phyloP scores from a whole-genome alignment of 2,329 filamentous ascomycete species.

The Coniella vitis region DNA sequence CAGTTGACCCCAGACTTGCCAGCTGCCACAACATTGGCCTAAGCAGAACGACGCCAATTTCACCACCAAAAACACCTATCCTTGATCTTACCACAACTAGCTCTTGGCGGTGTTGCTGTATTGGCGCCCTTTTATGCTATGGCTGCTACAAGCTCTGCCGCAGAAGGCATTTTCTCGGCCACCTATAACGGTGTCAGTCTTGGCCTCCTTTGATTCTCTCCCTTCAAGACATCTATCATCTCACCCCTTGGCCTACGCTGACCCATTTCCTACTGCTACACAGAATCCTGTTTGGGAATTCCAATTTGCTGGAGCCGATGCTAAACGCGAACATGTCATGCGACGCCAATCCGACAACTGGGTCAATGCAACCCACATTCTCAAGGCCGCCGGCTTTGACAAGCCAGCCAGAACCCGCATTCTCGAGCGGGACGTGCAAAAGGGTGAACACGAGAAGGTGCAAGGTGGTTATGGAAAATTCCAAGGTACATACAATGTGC shows the following conservation, averaged over 20 bases:
- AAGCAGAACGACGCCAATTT: too few species aligned
- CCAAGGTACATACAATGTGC: conserved; percentile 53
- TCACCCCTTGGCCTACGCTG: conserved; percentile 2
- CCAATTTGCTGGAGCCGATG: conserved; percentile 66
- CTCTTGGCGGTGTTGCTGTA: too few species aligned
- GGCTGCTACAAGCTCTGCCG: conserved; percentile 36
- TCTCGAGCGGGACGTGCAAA: conserved; percentile 92
- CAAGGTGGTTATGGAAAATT: conserved; percentile 99
- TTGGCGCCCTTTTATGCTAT: conserved; percentile 24
- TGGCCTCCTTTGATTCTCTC: neutral
- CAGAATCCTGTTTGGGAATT: conserved; percentile 94
- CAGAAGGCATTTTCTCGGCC: conserved; percentile 55
- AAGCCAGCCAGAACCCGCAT: conserved; percentile 94
- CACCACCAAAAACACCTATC: too few species aligned
- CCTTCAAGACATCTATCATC: neutral
- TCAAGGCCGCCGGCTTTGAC: conserved; percentile 96
- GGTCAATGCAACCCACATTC: conserved; percentile 98
- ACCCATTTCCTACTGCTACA: neutral
- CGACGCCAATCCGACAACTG: conserved; percentile 86
- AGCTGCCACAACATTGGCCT: too few species aligned
- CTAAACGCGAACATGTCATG: conserved; percentile 81
- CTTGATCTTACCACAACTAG: too few species aligned
- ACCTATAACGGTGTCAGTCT: conserved; percentile 61
- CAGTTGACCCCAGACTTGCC: too few species aligned
- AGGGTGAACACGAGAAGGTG: conserved; percentile 93